Base-by-base conservation (phyloP, 2,329 filamentous ascomycete genomes). In the Ilyonectria robusta region DNA sequence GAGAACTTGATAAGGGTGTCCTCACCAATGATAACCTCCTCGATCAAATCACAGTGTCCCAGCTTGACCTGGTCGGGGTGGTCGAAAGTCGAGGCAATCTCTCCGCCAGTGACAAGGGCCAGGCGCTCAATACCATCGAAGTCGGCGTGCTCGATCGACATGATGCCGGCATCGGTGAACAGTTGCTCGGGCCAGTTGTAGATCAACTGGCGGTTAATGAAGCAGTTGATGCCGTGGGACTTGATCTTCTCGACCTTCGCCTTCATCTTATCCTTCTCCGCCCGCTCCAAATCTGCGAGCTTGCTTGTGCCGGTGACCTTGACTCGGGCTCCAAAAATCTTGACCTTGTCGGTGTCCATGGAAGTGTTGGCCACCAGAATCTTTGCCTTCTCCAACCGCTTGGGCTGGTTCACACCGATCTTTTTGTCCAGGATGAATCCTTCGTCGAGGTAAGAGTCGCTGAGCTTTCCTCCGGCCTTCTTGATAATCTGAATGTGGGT, bases 111-210 rank as follows among this genome's bases (percentile, higher is more conserved):
- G 50, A 99, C 96, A 57, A 99, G 87, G 10, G 96, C 95, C 75
- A 99, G 84, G 48, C 96, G 90, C 86, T 99, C 96, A 73, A 99
- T 97, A 71, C 96, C 96, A 79, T 99, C 96, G 78, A 99, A 99
- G 84, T 99, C 96, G 72, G 96, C 96, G 81, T 99, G 96, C 85
- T 99, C 96, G 75, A 99, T 99, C 31, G 94, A 97, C 87, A 97
- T 93, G 83, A 99, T 98, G 69, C 96, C 96, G 8, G 95, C 95
- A 81, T 99, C 96, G 40, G 95, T 94, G 79, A 99, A 99, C 53
- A 99, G 92, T 84, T 99, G 96, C 84, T 99, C 96, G 6, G 96
- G 96, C 96, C 96, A 99, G 88, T 99, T 99, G 88, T 99, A 99
- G 84, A 99, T 99, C 71, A 99, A 90, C 82, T 99, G 96, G 75